Evolutionary conservation across 73 alveolate genomes (phyloP), one percentile per base, ranked within the genome.

Genomic region (Symbiodinium natans): DNA sequence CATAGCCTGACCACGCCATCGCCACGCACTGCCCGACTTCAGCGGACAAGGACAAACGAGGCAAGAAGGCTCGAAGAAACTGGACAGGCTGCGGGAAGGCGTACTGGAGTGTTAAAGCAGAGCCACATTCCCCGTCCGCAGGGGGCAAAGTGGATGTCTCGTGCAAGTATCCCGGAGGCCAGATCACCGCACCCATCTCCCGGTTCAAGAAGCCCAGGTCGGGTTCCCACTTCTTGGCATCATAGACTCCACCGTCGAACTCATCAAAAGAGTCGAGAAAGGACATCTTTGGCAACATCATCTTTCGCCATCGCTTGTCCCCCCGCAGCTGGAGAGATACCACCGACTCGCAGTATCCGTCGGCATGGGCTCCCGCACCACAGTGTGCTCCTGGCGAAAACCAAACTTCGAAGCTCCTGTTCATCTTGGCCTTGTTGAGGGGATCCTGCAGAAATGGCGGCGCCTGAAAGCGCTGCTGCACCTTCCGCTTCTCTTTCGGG

Each of bases 71-170:
- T n/a, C 98, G 90, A 39, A 92, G 82, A 40, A 77, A 77, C 68
- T 92, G 98, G 74, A 92, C 98, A 15, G 98, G 98, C 83, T 92
- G 98, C 6, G 98, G 98, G 59, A 92, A 92, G 42, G 98, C 98
- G 43, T 75, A 92, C 83, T 92, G 98, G 43, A 92, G 92, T 43
- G 98, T 92, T 92, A 92, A 34, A 2, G 98, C 89, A 23, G 92
- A 75, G 82, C 98, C 98, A 31, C 98, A 92, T 83, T 46, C 17
- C 36, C 98, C 98, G 41, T 92, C 98, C 34, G 87, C 77, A 23
- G 98, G 98, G 2, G 98, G 92, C 82, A 92, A 34, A 29, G 98
- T 92, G 42, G 89, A 75, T 31, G 98, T 92, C 83, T 92, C 98
- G 27, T 92, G 98, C 31, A 92, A 59, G 59, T 92, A 92, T 3